phyloP scores from a whole-genome alignment of 2,329 filamentous ascomycete species.

The Pyrenochaeta sp. region DNA sequence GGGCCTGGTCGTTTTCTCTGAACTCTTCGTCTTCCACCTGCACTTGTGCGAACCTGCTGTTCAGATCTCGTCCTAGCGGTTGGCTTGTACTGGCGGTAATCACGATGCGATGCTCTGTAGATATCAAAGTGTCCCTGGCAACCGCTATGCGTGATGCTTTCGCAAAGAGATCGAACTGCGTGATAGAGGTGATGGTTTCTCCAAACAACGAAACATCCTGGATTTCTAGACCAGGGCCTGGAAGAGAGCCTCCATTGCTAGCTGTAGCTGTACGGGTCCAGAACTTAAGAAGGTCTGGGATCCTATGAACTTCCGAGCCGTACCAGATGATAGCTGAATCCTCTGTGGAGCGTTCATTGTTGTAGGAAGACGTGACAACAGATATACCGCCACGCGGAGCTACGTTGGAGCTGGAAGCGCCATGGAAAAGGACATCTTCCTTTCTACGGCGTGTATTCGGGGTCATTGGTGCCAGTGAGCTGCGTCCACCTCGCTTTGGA shows the following conservation, averaged over 20 bases:
- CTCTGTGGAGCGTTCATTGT: constrained; percentile 45
- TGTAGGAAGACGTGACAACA: constrained; percentile 41
- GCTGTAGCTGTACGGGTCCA: constrained; percentile 52
- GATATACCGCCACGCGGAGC: constrained; percentile 54
- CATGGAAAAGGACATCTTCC: constrained; percentile 55
- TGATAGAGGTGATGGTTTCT: constrained; percentile 53
- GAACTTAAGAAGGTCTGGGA: constrained; percentile 54
- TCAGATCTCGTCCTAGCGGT: constrained; percentile 38
- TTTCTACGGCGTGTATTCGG: constrained; percentile 58
- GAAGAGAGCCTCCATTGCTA: constrained; percentile 45
- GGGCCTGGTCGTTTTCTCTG: constrained; percentile 49
- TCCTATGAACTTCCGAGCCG: constrained; percentile 52
- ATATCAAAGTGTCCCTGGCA: constrained; percentile 53
- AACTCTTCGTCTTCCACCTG: constrained; percentile 37
- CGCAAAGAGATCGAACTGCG: constrained; percentile 52
- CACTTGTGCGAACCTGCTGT: constrained; percentile 37
- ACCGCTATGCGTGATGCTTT: constrained; percentile 53
- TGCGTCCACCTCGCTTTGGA: constrained; percentile 43
- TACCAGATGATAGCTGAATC: constrained; percentile 59
- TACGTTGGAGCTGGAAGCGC: constrained; percentile 36
- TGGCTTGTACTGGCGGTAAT: constrained; percentile 48
- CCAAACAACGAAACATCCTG: constrained; percentile 51
- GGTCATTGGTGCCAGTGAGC: constrained; percentile 58
- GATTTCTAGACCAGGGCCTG: constrained; percentile 52
- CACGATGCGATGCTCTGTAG: constrained; percentile 54